A percentile compares a stretch with the other conserved stretches of the same genome.
phyloP scores from a whole-genome alignment of 73 alveolate genomes.

The Urostyla sp. region DNA sequence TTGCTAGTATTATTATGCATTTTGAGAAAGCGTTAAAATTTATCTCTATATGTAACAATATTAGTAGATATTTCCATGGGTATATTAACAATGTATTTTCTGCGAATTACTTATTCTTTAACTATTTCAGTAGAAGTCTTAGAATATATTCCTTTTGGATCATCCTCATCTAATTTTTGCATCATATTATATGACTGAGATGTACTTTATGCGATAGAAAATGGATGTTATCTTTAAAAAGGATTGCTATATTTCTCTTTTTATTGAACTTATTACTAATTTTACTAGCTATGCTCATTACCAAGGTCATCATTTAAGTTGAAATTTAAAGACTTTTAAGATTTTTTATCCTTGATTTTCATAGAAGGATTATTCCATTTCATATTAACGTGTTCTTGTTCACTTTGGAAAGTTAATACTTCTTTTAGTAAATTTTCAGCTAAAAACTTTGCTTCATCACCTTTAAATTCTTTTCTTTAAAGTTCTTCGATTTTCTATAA shows the following conservation, averaged over 20 bases:
- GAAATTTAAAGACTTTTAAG: not conserved
- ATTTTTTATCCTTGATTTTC: not conserved
- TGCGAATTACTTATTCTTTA: not conserved
- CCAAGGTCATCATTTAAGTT: constrained; percentile 3
- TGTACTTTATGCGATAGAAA: constrained; percentile 11
- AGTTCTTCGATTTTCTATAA: constrained; percentile 54
- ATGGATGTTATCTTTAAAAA: constrained; percentile 8
- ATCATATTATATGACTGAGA: constrained; percentile 26
- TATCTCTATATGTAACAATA: constrained; percentile 16
- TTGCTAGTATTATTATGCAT: constrained; percentile 63
- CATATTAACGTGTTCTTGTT: constrained; percentile 15
- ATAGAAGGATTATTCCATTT: constrained; percentile 32
- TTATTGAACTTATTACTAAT: not conserved
- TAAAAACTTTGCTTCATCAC: constrained; percentile 18
- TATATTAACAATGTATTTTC: constrained; percentile 19
- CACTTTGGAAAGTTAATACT: constrained; percentile 20
- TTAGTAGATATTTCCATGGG: not conserved
- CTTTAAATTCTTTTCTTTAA: not conserved
- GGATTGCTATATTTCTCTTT: constrained; percentile 3
- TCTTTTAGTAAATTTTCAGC: constrained; percentile 59
- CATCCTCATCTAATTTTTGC: not conserved
- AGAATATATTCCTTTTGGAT: not conserved
- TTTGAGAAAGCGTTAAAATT: constrained; percentile 44
- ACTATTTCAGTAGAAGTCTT: not conserved
- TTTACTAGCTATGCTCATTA: not conserved